Evolutionary conservation across 2,329 filamentous ascomycete species (phyloP), one percentile per base, ranked within the genome.

Genomic region (Madurella mycetomatis): DNA sequence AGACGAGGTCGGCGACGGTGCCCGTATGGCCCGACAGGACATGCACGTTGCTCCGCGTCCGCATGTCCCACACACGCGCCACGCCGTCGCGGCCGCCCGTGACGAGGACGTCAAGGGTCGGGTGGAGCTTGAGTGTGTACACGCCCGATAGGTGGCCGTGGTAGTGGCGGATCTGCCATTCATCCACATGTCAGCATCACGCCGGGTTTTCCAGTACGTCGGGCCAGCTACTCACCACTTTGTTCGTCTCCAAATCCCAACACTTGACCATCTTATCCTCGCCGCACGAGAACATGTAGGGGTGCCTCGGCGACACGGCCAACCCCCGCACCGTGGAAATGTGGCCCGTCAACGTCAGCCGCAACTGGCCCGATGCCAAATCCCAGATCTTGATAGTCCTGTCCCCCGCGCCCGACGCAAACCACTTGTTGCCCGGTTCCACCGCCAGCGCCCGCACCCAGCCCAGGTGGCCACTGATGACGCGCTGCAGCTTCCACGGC

Each of bases 201-300:
- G 13, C 4, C 34, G 13, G 13, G 34, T 12, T 15, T 9, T 11
- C 34, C 34, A 37, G 13, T 5, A 12, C 13, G 4, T 37, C 34
- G 11, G 13, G 34, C 34, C 9, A 11, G 31, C 34, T 53, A 58
- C 55, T 55, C 18, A 58, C 55, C 56, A 99, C 94, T 72, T 96
- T 96, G 76, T 99, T 99, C n/a, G 92, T 96, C 72, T 99, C 94
- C 61, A 99, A 76, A 75, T 99, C 94, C 94, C 94, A 99, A 74
- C 94, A 99, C 73, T 99, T 99, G 59, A 99, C 94, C 92, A 96
- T 96, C 77, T 99, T 99, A 71, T 99, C 94, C 72, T 99, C 94
- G 55, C 90, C 95, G 67, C 94, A 99, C 11, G 91, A 96, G 72
- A 99, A 99, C 9, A 99, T 81, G 68, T 99, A 99, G 0, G 94